Evolutionary conservation across 148 eudicot species (phyloP), one percentile per base, ranked within the genome.

Genomic region (Spergularia bocconei): DNA sequence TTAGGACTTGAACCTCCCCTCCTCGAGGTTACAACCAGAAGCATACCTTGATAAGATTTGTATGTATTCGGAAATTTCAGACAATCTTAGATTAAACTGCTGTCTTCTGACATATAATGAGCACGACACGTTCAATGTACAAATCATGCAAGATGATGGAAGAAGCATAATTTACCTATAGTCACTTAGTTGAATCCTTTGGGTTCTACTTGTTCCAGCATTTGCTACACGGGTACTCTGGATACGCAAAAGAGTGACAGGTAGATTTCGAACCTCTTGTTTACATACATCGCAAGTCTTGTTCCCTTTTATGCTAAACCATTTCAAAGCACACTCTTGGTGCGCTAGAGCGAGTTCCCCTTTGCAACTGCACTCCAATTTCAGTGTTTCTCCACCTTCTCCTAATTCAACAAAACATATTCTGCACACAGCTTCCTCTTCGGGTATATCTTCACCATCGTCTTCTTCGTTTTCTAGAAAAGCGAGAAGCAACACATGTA

Each of bases 271-370:
- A 66, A 95, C 98, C 77, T 95, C 97, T 79, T 90, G 88, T 72
- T 83, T 88, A 81, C 98, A 95, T 14, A 95, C 89, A 72, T 95
- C 98, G 82, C 98, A 95, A 5, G 75, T 90, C 85, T 88, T 92
- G 86, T 88, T 92, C 65, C 93, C 97, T 83, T 92, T 92, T 66
- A 92, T 95, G 80, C 88, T 83, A 83, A 95, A 95, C 98, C 98
- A 95, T 86, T 89, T 95, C 52, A 95, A 38, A 1, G 97, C 96
- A 82, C 98, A 95, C 63, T 89, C 93, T 86, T 89, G 70, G 79
- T 95, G 98, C 67, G 97, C 97, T 81, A 95, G 84, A 75, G 93
- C 91, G 67, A 95, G 96, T 65, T 91, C 98, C 13, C 98, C 98
- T 83, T 95, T 95, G 82, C 98, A 95, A 77, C 91, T 84, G 75